Percentiles rank a stretch among this genome's conserved stretches.
These are phyloP conservation scores for Tolypocladium cylindrosporum DNA, from an alignment of 2,329 filamentous ascomycete genomes.

Conservation along the genomic window DNA sequence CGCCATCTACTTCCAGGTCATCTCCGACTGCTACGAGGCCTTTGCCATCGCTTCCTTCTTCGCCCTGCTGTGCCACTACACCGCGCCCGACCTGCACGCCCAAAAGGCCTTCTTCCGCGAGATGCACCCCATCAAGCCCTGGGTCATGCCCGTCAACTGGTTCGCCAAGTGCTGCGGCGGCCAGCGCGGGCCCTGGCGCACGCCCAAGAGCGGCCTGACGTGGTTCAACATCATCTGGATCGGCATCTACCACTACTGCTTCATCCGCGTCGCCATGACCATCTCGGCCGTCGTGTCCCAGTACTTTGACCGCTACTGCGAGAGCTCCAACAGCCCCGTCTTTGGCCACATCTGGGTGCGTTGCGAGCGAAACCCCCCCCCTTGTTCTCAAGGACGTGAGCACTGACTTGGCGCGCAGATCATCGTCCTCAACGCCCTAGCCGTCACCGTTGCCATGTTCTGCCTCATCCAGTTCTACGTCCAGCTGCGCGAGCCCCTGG, in stretches of 20 bases:
- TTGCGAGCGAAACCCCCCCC: background rate
- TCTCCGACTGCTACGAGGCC: slow-evolving; percentile 80
- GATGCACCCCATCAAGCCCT: slow-evolving; percentile 54
- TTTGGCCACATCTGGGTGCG: slow-evolving; percentile 80
- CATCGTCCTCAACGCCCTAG: slow-evolving; percentile 57
- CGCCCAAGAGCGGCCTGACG: slow-evolving; percentile 70
- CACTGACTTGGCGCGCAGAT: slow-evolving; percentile 28
- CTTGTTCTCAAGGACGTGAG: background rate
- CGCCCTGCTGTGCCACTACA: slow-evolving; percentile 69
- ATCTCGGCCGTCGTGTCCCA: slow-evolving; percentile 67
- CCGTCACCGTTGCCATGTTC: slow-evolving; percentile 79
- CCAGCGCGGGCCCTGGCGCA: slow-evolving; percentile 57
- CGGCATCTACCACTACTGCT: slow-evolving; percentile 77
- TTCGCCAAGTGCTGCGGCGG: slow-evolving; percentile 62
- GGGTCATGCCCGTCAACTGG: slow-evolving; percentile 67
- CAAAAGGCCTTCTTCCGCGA: slow-evolving; percentile 75
- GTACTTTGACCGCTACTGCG: slow-evolving; percentile 62
- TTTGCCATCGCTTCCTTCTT: slow-evolving; percentile 86
- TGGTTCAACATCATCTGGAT: slow-evolving; percentile 88
- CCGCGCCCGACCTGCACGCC: slow-evolving; percentile 64
- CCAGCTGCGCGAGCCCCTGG: slow-evolving; percentile 60
- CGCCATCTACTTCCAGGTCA: slow-evolving; percentile 70
- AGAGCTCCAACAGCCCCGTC: slow-evolving; percentile 63
- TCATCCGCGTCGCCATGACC: slow-evolving; percentile 71
- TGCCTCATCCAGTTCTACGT: slow-evolving; percentile 81